phyloP scores from a whole-genome alignment of 208 protist genomes.

The Trypanosoma conorhini region DNA sequence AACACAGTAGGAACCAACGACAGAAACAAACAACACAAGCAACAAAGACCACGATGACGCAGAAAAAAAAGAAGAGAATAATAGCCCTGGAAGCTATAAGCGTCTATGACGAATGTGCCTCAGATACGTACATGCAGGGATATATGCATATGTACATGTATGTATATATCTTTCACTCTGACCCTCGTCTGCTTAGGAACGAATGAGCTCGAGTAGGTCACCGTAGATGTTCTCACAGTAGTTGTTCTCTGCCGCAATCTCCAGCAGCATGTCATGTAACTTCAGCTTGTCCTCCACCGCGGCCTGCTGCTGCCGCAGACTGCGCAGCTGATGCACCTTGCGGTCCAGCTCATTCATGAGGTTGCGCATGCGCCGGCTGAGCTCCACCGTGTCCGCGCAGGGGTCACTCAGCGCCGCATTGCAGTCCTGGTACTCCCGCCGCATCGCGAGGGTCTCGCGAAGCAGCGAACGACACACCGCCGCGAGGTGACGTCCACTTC shows the following conservation, averaged over 20 bases:
- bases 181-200: constrained; percentile 25
- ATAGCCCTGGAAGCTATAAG: neutral
- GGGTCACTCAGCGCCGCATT: constrained; percentile 51
- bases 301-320: constrained; percentile 53
- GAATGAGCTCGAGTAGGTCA: constrained; percentile 57
- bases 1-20: neutral
- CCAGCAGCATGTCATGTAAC: constrained; percentile 63
- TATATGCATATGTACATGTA: constrained; percentile 2
- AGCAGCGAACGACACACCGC: constrained; percentile 51
- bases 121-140: neutral
- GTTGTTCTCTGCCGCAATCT: constrained; percentile 66
- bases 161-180: neutral
- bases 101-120: neutral
- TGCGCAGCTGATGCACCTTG: constrained; percentile 62
- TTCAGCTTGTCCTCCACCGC: constrained; percentile 43
- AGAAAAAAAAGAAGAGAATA: neutral
- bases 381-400: constrained; percentile 46
- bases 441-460: constrained; percentile 48
- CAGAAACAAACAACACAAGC: neutral
- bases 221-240: constrained; percentile 75
- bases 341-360: constrained; percentile 60
- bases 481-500: constrained; percentile 32
- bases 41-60: neutral
- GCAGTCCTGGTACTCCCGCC: constrained; percentile 47
- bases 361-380: constrained; percentile 64